Base-by-base conservation (phyloP, 352 stramenopile species). In the Pythium guiyangense region DNA sequence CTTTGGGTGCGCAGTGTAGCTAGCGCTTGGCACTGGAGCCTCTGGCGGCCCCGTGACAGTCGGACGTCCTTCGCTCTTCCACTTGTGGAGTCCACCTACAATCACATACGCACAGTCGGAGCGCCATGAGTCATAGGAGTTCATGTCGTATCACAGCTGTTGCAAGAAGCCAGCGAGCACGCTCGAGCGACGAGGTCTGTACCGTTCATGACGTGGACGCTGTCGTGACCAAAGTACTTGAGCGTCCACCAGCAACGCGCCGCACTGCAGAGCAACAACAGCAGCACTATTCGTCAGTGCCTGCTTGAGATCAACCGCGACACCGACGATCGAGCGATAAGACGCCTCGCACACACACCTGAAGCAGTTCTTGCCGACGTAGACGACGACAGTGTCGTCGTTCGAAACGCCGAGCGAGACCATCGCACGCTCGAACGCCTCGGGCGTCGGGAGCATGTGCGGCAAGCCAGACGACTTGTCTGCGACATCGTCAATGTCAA, bases 401-500 rank as follows among this genome's bases (percentile, higher is more conserved):
- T 90, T 89, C 43, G 71, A 57, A 56, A 96, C 79, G 6, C 84
- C 83, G 3, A 93, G 54, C 26, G 73, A 60, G 52, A 69, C 72
- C 72, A 93, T 84, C n/a, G 81, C 77, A 18, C 73, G 63, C 47
- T 80, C 72, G 48, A 96, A 92, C 17, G 62, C 84, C 49, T 85
- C 70, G 20, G 65, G 69, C 4, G 59, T 76, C 1, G 88, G 88
- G 50, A 96, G 60, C 82, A 94, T 96, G 66, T 96, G 88, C 59
- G 88, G 88, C 46, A 94, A 63, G 20, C 70, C 79, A 4, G 78
- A 87, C 14, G 57, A 70, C 52, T 64, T 74, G 69, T 96, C 88
- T 17, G 78, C 67, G 49, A 91, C 78, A 54, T 92, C 74, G 37
- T 96, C 88, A 54, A 98, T 96, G 63, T 98, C 94, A 55, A 97